phyloP scores from a whole-genome alignment of 208 protist species.

The Crithidia brevicula region DNA sequence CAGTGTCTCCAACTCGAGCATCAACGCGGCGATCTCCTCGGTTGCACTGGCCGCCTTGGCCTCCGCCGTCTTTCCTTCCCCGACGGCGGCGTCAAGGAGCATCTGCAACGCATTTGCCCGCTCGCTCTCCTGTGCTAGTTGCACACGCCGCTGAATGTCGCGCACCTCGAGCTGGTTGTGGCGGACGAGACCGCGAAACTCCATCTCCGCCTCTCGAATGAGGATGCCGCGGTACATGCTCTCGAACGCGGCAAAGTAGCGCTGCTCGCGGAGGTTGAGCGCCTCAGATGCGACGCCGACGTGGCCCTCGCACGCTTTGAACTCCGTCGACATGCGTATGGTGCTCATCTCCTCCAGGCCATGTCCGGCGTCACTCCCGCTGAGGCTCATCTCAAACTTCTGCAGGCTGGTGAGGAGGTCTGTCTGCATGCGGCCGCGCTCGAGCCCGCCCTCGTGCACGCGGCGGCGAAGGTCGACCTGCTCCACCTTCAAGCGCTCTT shows the following conservation, averaged over 20 bases:
- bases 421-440: constrained; percentile 25
- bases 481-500: constrained; percentile 29
- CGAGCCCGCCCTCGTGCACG: constrained; percentile 13
- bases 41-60: constrained; percentile 9
- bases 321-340: constrained; percentile 29
- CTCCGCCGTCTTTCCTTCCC: constrained; percentile 18
- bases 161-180: constrained; percentile 39
- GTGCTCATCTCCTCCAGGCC: constrained; percentile 15
- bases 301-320: constrained; percentile 12
- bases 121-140: constrained; percentile 38
- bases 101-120: constrained; percentile 27
- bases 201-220: constrained; percentile 33
- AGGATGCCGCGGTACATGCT: constrained; percentile 46
- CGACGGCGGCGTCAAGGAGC: constrained; percentile 28
- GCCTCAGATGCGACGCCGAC: constrained; percentile 8
- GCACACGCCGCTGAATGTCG: constrained; percentile 32
- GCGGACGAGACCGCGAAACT: constrained; percentile 35
- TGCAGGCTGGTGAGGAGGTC: constrained; percentile 27
- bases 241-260: constrained; percentile 40
- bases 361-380: constrained; percentile 5
- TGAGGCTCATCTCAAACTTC: constrained; percentile 27
- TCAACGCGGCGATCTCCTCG: constrained; percentile 23
- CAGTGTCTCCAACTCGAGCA: constrained; percentile 30
- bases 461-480: constrained; percentile 35
- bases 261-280: constrained; percentile 35